A percentile compares a stretch with the other conserved stretches of the same genome.
phyloP scores from a whole-genome alignment of 768 basidiomycete genomes.

The Boletus huronensis region DNA sequence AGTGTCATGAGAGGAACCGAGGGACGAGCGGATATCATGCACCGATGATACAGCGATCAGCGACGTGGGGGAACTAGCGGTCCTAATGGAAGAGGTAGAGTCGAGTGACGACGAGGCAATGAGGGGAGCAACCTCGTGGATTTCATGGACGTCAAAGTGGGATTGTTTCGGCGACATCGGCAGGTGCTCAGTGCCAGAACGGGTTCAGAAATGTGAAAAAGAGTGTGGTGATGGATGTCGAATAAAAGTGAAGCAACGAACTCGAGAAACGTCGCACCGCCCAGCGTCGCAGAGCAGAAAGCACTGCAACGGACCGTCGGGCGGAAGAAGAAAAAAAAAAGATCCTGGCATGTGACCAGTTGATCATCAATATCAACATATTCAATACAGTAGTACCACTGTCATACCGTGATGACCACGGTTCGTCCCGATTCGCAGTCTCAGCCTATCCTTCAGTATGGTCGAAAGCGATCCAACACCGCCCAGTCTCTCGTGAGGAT shows the following conservation, averaged over 20 bases:
- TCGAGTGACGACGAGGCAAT: conserved; percentile 11
- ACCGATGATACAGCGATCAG: conserved; percentile 3
- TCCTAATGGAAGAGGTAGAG: conserved; percentile 15
- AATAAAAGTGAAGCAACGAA: conserved; percentile 18
- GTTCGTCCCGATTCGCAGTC: conserved; percentile 63
- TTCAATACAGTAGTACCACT: no score
- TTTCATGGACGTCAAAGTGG: conserved; percentile 15
- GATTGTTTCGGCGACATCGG: conserved; percentile 13
- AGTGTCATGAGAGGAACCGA: conserved; percentile 14
- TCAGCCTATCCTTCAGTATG: conserved; percentile 41
- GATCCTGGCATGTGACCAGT: no score
- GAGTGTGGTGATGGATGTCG: conserved; percentile 21
- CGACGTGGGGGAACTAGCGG: conserved; percentile 7
- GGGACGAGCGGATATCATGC: conserved; percentile 12
- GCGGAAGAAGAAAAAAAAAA: no score
- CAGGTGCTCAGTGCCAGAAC: background rate
- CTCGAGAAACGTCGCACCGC: conserved; percentile 1
- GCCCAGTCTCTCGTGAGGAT: conserved; percentile 61
- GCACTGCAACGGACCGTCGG: background rate
- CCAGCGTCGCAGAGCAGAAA: conserved; percentile 12
- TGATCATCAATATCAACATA: no score
- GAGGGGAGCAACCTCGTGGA: conserved; percentile 14
- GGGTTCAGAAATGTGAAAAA: conserved; percentile 6
- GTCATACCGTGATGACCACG: conserved; percentile 52
- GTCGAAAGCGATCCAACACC: conserved; percentile 71